These are phyloP conservation scores for Fusarium continuum DNA, from an alignment of 2,329 filamentous ascomycete genomes.

Conservation along the genomic window DNA sequence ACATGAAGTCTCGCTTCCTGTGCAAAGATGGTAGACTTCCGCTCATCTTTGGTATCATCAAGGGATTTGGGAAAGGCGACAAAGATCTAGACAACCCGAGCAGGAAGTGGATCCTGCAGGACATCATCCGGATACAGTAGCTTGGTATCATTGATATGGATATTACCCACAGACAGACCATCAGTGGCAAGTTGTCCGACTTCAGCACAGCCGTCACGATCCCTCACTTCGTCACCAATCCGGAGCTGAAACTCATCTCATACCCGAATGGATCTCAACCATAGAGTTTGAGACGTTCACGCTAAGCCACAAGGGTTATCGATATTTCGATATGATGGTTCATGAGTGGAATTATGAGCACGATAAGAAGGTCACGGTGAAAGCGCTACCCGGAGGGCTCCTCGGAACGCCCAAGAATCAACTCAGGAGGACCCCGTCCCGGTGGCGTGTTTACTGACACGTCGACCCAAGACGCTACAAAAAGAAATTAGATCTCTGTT, in stretches of 20 bases:
- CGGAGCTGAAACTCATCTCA: conserved; percentile 6
- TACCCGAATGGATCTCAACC: neutral
- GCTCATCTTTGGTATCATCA: conserved; percentile 2
- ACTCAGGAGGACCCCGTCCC: neutral
- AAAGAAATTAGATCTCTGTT: neutral
- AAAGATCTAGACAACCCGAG: neutral
- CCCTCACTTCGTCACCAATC: conserved; percentile 35
- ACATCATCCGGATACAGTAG: neutral
- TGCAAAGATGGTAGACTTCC: neutral
- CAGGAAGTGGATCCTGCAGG: neutral
- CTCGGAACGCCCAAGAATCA: neutral
- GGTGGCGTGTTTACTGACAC: neutral
- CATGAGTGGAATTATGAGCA: neutral
- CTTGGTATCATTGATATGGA: neutral
- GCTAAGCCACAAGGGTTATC: neutral
- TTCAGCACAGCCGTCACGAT: conserved; percentile 41
- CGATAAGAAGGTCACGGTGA: neutral
- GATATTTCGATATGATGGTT: neutral
- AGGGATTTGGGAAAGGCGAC: neutral
- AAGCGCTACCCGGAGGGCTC: neutral
- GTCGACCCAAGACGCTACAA: neutral
- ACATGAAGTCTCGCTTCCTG: neutral
- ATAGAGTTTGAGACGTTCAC: neutral
- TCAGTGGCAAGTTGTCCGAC: conserved; percentile 37
- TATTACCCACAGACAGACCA: conserved; percentile 17